phyloP scores from a whole-genome alignment of 1,139 yeast species.

The Pichia sp. region DNA sequence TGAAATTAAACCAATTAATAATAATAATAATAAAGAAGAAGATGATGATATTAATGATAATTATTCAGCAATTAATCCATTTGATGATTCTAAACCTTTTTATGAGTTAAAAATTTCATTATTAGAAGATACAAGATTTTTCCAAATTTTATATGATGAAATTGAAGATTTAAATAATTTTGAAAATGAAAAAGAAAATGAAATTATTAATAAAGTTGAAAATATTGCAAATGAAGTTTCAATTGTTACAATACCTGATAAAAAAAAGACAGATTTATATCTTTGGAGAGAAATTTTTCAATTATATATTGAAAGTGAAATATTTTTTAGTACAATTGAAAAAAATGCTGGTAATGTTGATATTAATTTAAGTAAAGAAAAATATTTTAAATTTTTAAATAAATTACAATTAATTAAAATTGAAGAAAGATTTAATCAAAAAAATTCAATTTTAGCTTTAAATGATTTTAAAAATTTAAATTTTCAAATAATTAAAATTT shows the following conservation, averaged over 20 bases:
- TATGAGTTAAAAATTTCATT: slow-evolving; percentile 30
- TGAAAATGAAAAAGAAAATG: slow-evolving; percentile 39
- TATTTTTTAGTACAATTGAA: slow-evolving; percentile 56
- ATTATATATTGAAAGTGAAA: slow-evolving; percentile 58
- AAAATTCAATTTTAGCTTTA: slow-evolving; percentile 43
- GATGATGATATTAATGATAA: not conserved
- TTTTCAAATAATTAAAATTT: slow-evolving; percentile 47
- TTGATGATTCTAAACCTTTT: slow-evolving; percentile 20
- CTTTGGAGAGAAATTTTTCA: slow-evolving; percentile 68
- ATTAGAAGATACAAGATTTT: slow-evolving; percentile 44
- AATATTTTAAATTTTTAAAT: slow-evolving; percentile 37
- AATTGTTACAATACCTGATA: slow-evolving; percentile 36
- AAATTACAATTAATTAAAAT: slow-evolving; percentile 37
- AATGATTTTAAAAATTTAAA: slow-evolving; percentile 48
- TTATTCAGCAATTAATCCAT: slow-evolving; percentile 20
- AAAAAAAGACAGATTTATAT: slow-evolving; percentile 50
- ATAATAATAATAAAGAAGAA: not conserved
- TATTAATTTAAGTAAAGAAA: slow-evolving; percentile 30
- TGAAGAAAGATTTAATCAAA: slow-evolving; percentile 41
- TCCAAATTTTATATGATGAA: slow-evolving; percentile 52
- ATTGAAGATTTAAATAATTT: slow-evolving; percentile 45
- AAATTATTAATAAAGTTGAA: slow-evolving; percentile 40
- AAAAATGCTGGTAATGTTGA: slow-evolving; percentile 37
- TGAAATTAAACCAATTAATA: slow-evolving; percentile 20
- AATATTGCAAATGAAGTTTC: slow-evolving; percentile 37